Evolutionary conservation across 352 stramenopile species (phyloP), one percentile per base, ranked within the genome.

Genomic region (Phytophthora kernoviae): DNA sequence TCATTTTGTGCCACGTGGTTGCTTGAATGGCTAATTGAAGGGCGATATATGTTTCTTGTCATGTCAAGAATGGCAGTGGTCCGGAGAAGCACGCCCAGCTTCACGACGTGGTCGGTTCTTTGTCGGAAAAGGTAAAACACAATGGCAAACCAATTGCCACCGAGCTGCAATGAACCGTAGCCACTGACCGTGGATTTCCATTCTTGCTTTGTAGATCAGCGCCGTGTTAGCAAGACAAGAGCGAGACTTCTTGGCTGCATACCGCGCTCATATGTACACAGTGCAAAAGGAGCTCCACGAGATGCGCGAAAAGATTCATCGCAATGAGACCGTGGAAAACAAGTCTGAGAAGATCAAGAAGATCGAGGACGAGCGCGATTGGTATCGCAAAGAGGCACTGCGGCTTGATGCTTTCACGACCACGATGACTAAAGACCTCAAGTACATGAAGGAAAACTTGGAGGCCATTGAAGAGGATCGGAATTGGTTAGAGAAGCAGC

Each of bases 201-300:
- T 15, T n/a, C 5, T 5, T 24, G 42, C 2, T 18, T 21, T 39
- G 20, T 5, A 47, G 77, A 95, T 97, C 45, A 96, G 85, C 17
- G 81, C 82, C 8, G 90, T 98, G 27, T 70, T 98, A 2, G 86
- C 87, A 9, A 79, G 94, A 42, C 93, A 98, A 53, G 93, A 98
- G 62, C 90, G 91, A 18, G 93, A 98, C 49, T 98, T 98, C 47
- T 63, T 98, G 9, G 87, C 88, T 14, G 93, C 93, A 1, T 98
- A 98, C 50, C 84, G 93, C n/a, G 88, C 91, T 9, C 93, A 98
- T 65, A 98, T 98, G 93, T 98, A 97, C 74, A 98, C 91, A 32
- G 92, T 98, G 8, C 93, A 98, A 64, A 96, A 97, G 62, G 93
- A 98, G 61, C 79, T 98, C 9, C 88, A 97, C 27, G 89, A 97